A percentile compares a stretch with the other conserved stretches of the same genome.
These are phyloP conservation scores for Crithidia bombi DNA, from an alignment of 208 protist species.

Conservation along the genomic window DNA sequence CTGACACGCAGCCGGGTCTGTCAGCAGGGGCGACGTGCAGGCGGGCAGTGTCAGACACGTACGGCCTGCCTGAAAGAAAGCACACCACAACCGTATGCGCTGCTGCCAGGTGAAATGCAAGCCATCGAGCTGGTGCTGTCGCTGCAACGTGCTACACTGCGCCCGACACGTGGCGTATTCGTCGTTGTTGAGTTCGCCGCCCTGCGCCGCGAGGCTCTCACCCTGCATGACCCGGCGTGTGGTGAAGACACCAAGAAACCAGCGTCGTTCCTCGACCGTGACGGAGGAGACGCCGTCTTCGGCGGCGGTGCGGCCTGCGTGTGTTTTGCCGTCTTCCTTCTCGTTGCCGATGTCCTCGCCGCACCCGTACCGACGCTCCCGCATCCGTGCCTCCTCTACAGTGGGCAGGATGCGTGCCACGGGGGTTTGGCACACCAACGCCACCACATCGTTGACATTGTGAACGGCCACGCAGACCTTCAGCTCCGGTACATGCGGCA, in stretches of 20 bases:
- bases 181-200: no score
- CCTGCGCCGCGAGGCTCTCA: not conserved
- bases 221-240: conserved; percentile 8
- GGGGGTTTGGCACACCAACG: conserved; percentile 48
- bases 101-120: conserved; percentile 53
- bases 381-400: conserved; percentile 50
- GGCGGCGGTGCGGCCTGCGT: not conserved
- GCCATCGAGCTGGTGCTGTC: conserved; percentile 43
- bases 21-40: conserved; percentile 63
- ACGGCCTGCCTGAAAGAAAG: conserved; percentile 41
- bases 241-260: conserved; percentile 44
- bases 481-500: conserved; percentile 64
- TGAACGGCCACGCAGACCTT: conserved; percentile 73
- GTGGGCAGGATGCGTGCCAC: conserved; percentile 43
- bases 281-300: not conserved
- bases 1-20: conserved; percentile 49
- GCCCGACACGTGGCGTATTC: conserved; percentile 21
- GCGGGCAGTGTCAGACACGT: conserved; percentile 21
- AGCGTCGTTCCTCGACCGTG: conserved; percentile 31
- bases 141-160: conserved; percentile 19
- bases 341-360: conserved; percentile 22
- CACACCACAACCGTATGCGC: conserved; percentile 36
- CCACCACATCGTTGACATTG: conserved; percentile 72
- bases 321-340: not conserved
- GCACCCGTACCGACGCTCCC: conserved; percentile 27